Evolutionary conservation across 1,139 yeast genomes (phyloP).

Genomic region (Arxiozyma heterogenica): DNA sequence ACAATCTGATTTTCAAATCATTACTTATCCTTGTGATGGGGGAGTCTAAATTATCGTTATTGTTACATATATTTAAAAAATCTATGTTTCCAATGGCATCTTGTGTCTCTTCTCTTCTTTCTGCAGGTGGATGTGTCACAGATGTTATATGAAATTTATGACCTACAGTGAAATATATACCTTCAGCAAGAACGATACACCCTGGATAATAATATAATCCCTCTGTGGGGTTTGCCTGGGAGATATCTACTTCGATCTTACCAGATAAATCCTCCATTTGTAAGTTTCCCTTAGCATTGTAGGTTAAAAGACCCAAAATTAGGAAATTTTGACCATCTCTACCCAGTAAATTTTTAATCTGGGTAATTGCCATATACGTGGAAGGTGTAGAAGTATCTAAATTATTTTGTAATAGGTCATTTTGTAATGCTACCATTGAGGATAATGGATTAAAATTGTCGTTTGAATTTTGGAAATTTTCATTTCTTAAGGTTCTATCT

Average conservation of each 20-base stretch:
- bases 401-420: conserved; percentile 14
- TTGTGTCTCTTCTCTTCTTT: conserved; percentile 53
- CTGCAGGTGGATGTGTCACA: conserved; percentile 85
- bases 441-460: conserved; percentile 32
- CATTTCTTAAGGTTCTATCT: conserved; percentile 71
- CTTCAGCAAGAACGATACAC: conserved; percentile 73
- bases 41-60: conserved; percentile 25
- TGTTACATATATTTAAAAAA: conserved; percentile 55
- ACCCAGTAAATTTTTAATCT: conserved; percentile 77
- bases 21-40: conserved; percentile 49
- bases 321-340: conserved; percentile 69
- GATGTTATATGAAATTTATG: conserved; percentile 66
- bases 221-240: conserved; percentile 53
- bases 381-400: conserved; percentile 8
- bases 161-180: conserved; percentile 57
- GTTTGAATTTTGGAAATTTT: conserved; percentile 39
- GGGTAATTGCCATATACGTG: conserved; percentile 49
- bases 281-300: conserved; percentile 58
- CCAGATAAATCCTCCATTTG: conserved; percentile 78
- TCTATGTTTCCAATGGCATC: conserved; percentile 75
- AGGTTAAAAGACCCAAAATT: conserved; percentile 65
- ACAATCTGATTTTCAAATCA: conserved; percentile 46
- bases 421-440: conserved; percentile 23
- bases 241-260: conserved; percentile 58
- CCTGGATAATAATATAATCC: conserved; percentile 74